These are phyloP conservation scores for Tylopilus rubrobrunneus DNA, from an alignment of 768 basidiomycete genomes.

Conservation along the genomic window DNA sequence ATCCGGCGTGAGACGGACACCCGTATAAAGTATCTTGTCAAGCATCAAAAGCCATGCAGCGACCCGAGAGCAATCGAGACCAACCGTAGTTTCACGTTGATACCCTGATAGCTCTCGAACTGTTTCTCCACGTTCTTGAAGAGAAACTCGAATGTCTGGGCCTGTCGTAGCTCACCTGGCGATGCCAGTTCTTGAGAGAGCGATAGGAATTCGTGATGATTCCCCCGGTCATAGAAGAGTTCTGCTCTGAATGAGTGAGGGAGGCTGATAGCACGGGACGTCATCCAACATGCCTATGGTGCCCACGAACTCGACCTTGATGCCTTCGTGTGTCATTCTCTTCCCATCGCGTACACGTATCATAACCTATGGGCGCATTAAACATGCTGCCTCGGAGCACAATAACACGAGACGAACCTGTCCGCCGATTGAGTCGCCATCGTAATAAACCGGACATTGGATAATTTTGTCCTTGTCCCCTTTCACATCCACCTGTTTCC, in stretches of 20 bases:
- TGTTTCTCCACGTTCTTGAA: conserved; percentile 99
- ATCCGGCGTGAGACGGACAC: conserved; percentile 88
- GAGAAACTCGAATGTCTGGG: conserved; percentile 92
- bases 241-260: conserved; percentile 33
- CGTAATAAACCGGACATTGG: conserved; percentile 90
- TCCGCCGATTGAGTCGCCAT: conserved; percentile 88
- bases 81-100: conserved; percentile 95
- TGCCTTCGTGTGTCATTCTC: conserved; percentile 91
- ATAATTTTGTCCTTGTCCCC: conserved; percentile 81
- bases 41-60: conserved; percentile 3
- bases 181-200: conserved; percentile 92
- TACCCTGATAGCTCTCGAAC: conserved; percentile 96
- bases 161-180: conserved; percentile 95
- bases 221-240: conserved; percentile 95
- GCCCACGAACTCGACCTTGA: conserved; percentile 96
- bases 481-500: conserved; percentile 89
- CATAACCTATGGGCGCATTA: conserved; percentile 50
- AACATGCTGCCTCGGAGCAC: background rate
- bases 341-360: conserved; percentile 93
- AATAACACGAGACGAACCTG: conserved; percentile 50
- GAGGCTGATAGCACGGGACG: background rate
- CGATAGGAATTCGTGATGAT: conserved; percentile 97
- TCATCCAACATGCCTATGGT: conserved; percentile 71
- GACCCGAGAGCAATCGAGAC: conserved; percentile 20
- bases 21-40: conserved; percentile 80